A percentile compares a stretch with the other conserved stretches of the same genome.
phyloP scores from a whole-genome alignment of 805 yeast species.

The Candida sithepensis region DNA sequence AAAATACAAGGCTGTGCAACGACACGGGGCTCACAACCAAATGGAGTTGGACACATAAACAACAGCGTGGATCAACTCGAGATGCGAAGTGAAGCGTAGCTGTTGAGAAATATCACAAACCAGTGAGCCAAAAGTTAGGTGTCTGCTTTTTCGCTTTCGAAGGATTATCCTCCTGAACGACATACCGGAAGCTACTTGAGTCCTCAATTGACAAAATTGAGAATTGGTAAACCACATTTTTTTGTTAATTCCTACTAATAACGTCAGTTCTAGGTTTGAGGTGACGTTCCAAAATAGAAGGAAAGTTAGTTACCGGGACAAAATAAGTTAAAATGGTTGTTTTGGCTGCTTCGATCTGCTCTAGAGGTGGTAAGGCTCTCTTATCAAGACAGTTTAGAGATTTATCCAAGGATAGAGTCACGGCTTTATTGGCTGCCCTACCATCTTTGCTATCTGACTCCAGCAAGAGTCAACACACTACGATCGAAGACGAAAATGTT shows the following conservation, averaged over 20 bases:
- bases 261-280: not conserved
- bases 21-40: not conserved
- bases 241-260: not conserved
- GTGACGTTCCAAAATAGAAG: not conserved
- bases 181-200: too few relatives aligned
- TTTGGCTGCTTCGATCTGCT: conserved; percentile 90
- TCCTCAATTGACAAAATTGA: not conserved
- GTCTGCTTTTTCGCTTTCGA: too few relatives aligned
- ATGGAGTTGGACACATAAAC: not conserved
- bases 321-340: conserved; percentile 52
- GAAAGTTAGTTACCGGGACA: too few relatives aligned
- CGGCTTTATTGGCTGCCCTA: conserved; percentile 80
- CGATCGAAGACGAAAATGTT: conserved; percentile 87
- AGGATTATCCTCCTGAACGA: too few relatives aligned
- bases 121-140: too few relatives aligned
- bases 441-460: conserved; percentile 72
- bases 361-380: conserved; percentile 89
- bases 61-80: conserved; percentile 1
- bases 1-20: not conserved
- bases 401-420: conserved; percentile 76
- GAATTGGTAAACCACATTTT: not conserved
- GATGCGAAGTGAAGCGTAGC: not conserved
- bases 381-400: conserved; percentile 90
- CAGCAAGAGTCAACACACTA: conserved; percentile 77
- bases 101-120: too few relatives aligned